Evolutionary conservation across 1,284 basidiomycete species (phyloP).

Genomic region (Chondrostereum purpureum): DNA sequence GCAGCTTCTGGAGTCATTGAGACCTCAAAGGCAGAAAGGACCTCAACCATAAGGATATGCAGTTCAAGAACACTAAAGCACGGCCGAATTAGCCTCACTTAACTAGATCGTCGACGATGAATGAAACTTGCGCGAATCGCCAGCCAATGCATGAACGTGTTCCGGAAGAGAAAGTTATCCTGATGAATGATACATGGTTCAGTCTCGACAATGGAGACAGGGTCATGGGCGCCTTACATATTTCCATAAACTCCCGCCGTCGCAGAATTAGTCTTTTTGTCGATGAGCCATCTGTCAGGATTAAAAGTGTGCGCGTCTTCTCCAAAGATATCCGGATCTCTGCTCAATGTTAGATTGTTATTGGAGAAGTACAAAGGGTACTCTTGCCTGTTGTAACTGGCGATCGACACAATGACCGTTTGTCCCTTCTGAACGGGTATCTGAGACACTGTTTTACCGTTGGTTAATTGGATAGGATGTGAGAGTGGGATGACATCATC

Average conservation of each 20-base stretch:
- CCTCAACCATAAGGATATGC: slow-evolving; percentile 40
- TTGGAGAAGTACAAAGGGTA: not conserved
- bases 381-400: slow-evolving; percentile 34
- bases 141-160: slow-evolving; percentile 45
- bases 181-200: slow-evolving; percentile 13
- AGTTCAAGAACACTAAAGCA: slow-evolving; percentile 25
- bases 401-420: slow-evolving; percentile 30
- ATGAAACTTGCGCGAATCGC: slow-evolving; percentile 33
- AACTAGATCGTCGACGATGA: not conserved
- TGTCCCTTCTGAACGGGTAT: slow-evolving; percentile 30
- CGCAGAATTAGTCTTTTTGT: slow-evolving; percentile 31
- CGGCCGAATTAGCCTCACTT: not conserved
- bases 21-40: slow-evolving; percentile 46
- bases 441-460: slow-evolving; percentile 21
- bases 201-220: not conserved
- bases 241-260: slow-evolving; percentile 46
- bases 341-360: slow-evolving; percentile 13
- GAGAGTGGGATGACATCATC: slow-evolving; percentile 33
- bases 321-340: slow-evolving; percentile 44
- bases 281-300: slow-evolving; percentile 46
- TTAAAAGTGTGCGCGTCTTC: slow-evolving; percentile 45
- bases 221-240: slow-evolving; percentile 25
- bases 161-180: slow-evolving; percentile 45
- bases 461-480: slow-evolving; percentile 25
- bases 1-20: slow-evolving; percentile 32